A percentile compares a stretch with the other conserved stretches of the same genome.
These are phyloP conservation scores for Oryza meridionalis DNA, from an alignment of 176 grass and related monocot species.

Conservation along the genomic window DNA sequence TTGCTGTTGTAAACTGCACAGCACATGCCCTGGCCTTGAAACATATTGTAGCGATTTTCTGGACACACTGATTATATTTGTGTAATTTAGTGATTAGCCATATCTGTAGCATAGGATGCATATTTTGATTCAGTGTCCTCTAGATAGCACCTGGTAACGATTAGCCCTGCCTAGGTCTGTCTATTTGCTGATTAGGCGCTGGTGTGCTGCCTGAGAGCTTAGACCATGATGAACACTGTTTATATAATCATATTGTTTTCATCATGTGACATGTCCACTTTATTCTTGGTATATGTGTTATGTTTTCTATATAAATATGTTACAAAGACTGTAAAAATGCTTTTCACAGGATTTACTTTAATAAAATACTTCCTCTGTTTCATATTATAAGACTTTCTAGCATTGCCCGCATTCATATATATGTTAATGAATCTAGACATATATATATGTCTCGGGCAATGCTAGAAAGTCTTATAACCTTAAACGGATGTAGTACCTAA, in stretches of 20 bases:
- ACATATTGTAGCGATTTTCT: neutral
- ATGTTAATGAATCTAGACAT: too few relatives aligned
- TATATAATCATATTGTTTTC: conserved; percentile 14
- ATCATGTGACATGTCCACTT: conserved; percentile 8
- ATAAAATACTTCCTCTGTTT: neutral
- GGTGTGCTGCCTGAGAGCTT: neutral
- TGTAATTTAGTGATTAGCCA: neutral
- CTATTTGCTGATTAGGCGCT: neutral
- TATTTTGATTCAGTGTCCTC: neutral
- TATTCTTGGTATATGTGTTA: neutral
- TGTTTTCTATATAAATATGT: conserved; percentile 9
- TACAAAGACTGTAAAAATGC: neutral
- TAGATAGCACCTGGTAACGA: neutral
- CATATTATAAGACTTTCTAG: too few relatives aligned
- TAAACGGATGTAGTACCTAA: too few relatives aligned
- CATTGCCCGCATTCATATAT: too few relatives aligned
- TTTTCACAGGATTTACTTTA: conserved; percentile 17
- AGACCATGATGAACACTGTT: neutral
- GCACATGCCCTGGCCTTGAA: conserved; percentile 9
- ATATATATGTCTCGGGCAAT: too few relatives aligned
- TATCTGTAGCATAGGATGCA: conserved; percentile 17
- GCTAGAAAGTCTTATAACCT: too few relatives aligned
- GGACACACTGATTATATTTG: conserved; percentile 28
- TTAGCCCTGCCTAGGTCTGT: neutral
- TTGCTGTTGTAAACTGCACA: neutral